These are phyloP conservation scores for Calophaca sinica DNA, from an alignment of 306 rosid species.

Conservation along the genomic window DNA sequence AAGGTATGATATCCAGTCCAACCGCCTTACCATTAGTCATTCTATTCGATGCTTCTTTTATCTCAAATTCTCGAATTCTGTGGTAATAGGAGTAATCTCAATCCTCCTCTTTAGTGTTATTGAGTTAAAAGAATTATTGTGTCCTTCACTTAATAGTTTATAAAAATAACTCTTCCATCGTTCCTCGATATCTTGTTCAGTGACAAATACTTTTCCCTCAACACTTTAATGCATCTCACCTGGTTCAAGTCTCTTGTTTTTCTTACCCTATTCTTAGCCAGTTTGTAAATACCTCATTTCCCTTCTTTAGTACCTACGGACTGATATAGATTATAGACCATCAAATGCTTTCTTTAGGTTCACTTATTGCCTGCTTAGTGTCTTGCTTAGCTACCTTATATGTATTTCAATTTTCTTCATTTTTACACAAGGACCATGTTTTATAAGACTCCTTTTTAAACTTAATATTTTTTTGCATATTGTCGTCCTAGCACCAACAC, in stretches of 20 bases:
- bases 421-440: neutral
- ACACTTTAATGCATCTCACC: neutral
- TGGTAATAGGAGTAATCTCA: neutral
- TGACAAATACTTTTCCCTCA: neutral
- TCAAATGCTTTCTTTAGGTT: neutral
- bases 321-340: neutral
- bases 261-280: neutral
- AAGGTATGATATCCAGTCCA: too few species aligned
- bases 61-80: neutral
- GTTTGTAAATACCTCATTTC: neutral
- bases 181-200: neutral
- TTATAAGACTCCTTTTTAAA: neutral
- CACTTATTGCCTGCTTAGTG: neutral
- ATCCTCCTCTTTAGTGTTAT: neutral
- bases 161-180: conserved; percentile 9
- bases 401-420: neutral
- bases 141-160: neutral
- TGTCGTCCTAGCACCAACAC: neutral
- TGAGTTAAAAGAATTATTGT: neutral
- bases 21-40: too few species aligned
- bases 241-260: neutral
- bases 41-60: neutral
- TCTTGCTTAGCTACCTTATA: neutral
- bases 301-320: neutral
- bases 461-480: neutral